Base-by-base conservation (phyloP, 805 yeast species). In the Hanseniaspora lindneri region DNA sequence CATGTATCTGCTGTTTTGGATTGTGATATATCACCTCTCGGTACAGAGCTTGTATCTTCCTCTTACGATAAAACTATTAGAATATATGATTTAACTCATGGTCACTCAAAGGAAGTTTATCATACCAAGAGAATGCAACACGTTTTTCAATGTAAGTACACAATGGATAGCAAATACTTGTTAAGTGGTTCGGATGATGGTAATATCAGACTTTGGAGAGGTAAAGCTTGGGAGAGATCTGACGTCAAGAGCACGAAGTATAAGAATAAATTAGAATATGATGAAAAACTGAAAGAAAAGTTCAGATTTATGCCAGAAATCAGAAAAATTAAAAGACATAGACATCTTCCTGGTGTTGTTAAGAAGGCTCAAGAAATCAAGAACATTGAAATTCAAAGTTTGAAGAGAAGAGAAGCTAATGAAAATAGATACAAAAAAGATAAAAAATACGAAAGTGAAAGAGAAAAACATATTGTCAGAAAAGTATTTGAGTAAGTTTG, bases 51-150 rank as follows among this genome's bases (percentile, higher is more conserved):
- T 29, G 96, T 87, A 4, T 82, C 96, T 1, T 96, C 96, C 16
- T 83, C 96, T 0, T 92, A 89, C 63, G 99, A 92, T 65, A 83
- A 86, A 59, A 86, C 97, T 1, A 75, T 92, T 27, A 73, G 99
- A 56, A 78, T 92, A 17, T 92, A 68, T 66, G 77, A 78, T 47
- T 68, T 77, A 1, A 68, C 74, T 30, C 83, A 82, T 54, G 97
- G 98, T 32, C 97, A 89, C 64, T 83, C 95, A 5, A 73, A 96
- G 53, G 99, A 92, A 59, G 74, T 94, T 39, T 92, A 92, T 63
- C 98, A 92, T 60, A 92, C 98, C 13, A 87, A 86, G 69, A 76
- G 99, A 62, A 92, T 92, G 99, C 99, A 92, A 68, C 80, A 89
- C 52, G 83, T 92, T 10, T 85, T 87, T 65, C 75, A 83, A 50